A percentile compares a stretch with the other conserved stretches of the same genome.
These are phyloP conservation scores for Torulaspora gathmanii DNA, from an alignment of 805 yeast genomes.

Conservation along the genomic window DNA sequence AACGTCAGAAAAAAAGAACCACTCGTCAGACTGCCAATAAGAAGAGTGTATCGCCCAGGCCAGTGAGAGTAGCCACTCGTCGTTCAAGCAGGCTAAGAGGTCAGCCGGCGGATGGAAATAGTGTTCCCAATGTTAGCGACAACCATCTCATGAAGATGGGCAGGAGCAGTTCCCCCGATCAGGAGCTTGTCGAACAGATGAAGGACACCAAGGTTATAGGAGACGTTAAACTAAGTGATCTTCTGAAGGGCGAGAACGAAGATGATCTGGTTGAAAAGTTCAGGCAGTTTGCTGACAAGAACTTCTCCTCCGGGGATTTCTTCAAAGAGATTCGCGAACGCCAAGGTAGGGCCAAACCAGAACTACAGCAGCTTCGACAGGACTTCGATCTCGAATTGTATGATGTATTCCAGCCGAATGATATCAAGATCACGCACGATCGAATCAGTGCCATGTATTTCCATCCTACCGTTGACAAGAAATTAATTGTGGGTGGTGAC, in stretches of 20 bases:
- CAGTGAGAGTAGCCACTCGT: conserved; percentile 51
- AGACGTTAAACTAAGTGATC: conserved; percentile 57
- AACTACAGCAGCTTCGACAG: conserved; percentile 46
- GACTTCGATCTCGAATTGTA: conserved; percentile 52
- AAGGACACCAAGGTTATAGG: conserved; percentile 61
- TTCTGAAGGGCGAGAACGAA: conserved; percentile 43
- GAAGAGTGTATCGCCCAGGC: conserved; percentile 17
- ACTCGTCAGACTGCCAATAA: conserved; percentile 8
- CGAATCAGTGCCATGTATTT: conserved; percentile 70
- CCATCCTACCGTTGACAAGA: conserved; percentile 65
- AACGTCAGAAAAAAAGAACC: conserved; percentile 26
- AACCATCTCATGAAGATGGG: conserved; percentile 23
- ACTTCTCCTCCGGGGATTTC: conserved; percentile 66
- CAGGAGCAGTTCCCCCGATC: conserved; percentile 28
- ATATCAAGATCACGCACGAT: conserved; percentile 60
- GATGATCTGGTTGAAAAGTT: conserved; percentile 32
- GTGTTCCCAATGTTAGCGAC: conserved; percentile 29
- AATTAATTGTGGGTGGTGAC: conserved; percentile 80
- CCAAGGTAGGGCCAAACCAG: conserved; percentile 35
- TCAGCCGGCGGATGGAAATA: conserved; percentile 48
- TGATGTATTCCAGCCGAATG: conserved; percentile 59
- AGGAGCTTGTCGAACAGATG: conserved; percentile 44
- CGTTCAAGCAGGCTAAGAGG: conserved; percentile 80
- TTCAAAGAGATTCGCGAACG: conserved; percentile 48
- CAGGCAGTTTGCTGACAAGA: conserved; percentile 28